Conservation (phyloP, 768 basidiomycete genomes). For the Auriscalpium microsporum region DNA sequence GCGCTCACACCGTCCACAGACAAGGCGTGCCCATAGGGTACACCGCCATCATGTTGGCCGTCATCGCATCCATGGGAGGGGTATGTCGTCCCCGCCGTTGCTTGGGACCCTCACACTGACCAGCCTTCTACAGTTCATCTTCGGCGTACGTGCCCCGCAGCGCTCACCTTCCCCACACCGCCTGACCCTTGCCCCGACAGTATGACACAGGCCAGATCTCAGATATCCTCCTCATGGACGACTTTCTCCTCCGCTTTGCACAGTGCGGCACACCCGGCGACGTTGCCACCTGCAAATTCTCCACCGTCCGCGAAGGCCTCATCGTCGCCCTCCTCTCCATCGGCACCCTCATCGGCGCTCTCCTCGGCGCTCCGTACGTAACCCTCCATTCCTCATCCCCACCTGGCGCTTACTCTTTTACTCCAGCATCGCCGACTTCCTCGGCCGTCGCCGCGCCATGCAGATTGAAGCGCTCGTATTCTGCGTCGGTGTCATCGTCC, state of each 20-base stretch:
- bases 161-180: neutral
- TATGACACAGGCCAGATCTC: slow-evolving; percentile 76
- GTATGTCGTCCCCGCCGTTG: slow-evolving; percentile 7
- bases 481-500: slow-evolving; percentile 52
- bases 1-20: slow-evolving; percentile 22
- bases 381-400: neutral
- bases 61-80: slow-evolving; percentile 66
- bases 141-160: slow-evolving; percentile 16
- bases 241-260: slow-evolving; percentile 59
- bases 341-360: slow-evolving; percentile 57
- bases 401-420: neutral
- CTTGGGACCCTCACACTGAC: neutral
- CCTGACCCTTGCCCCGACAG: slow-evolving; percentile 13
- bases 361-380: slow-evolving; percentile 52
- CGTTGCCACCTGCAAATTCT: slow-evolving; percentile 41
- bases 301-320: slow-evolving; percentile 49
- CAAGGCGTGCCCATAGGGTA: slow-evolving; percentile 54
- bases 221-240: slow-evolving; percentile 65
- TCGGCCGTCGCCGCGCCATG: slow-evolving; percentile 66
- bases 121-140: slow-evolving; percentile 13
- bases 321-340: slow-evolving; percentile 67
- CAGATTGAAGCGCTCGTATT: slow-evolving; percentile 48
- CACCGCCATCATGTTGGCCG: slow-evolving; percentile 55
- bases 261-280: slow-evolving; percentile 34
- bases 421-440: slow-evolving; percentile 47